Evolutionary conservation across 495 filamentous ascomycete genomes (phyloP).

Genomic region (Cercophora samala): DNA sequence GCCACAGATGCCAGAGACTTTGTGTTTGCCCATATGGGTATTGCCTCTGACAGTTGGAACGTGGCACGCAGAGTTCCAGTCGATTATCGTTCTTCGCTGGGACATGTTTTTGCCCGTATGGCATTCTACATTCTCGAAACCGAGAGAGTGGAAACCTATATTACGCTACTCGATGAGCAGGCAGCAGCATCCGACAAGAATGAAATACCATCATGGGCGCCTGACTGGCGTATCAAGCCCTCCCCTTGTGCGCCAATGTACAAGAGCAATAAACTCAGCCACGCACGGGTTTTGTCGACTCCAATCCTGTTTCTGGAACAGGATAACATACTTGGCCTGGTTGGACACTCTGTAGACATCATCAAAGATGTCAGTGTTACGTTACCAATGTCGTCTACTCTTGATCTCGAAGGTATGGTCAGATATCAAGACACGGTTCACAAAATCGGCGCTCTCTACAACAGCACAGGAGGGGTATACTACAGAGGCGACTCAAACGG

Average conservation of each 20-base stretch:
- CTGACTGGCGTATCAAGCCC: slow-evolving; percentile 2
- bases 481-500: not conserved
- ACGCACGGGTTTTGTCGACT: not conserved
- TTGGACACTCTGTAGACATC: not conserved
- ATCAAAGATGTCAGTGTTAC: not conserved
- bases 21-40: slow-evolving; percentile 7
- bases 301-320: not conserved
- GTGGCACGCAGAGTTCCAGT: not conserved
- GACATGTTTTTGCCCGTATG: not conserved
- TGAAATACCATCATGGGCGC: not conserved
- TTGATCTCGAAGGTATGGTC: not conserved
- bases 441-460: not conserved
- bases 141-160: not conserved
- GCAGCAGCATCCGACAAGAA: not conserved
- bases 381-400: not conserved
- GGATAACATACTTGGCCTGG: not conserved
- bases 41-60: not conserved
- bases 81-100: not conserved
- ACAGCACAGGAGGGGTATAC: not conserved
- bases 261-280: not conserved
- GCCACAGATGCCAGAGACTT: slow-evolving; percentile 4
- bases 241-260: slow-evolving; percentile 2
- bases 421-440: not conserved
- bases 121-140: not conserved
- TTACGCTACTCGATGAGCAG: not conserved